phyloP scores from a whole-genome alignment of 768 basidiomycete species.

The Trametes gibbosa region DNA sequence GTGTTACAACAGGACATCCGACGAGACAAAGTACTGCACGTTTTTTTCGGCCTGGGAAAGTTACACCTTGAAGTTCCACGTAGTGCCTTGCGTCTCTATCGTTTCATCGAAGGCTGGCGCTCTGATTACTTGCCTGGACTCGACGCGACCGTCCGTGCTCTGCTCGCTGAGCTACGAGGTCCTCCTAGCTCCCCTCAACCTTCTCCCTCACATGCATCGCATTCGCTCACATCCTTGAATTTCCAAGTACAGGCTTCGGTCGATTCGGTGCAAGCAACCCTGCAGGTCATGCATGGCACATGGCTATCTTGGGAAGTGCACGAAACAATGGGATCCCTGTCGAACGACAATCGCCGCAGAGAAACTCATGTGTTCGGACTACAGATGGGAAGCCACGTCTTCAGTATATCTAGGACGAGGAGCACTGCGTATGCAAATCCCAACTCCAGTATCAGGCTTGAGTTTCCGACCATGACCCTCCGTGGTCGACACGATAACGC shows the following conservation, averaged over 20 bases:
- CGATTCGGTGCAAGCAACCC: constrained; percentile 50
- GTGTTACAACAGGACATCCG: constrained; percentile 46
- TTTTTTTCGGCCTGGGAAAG: constrained; percentile 43
- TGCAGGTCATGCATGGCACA: constrained; percentile 86
- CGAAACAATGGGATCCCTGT: constrained; percentile 45
- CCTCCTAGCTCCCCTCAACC: constrained; percentile 35
- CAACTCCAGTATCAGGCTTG: constrained; percentile 55
- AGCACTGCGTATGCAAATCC: constrained; percentile 31
- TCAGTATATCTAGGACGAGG: constrained; percentile 50
- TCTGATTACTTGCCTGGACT: constrained; percentile 75
- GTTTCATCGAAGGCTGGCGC: constrained; percentile 80
- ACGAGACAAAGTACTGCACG: constrained; percentile 38
- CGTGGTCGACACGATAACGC: constrained; percentile 54
- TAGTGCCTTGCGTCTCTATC: constrained; percentile 75
- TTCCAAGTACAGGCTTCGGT: constrained; percentile 55
- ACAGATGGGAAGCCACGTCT: constrained; percentile 57
- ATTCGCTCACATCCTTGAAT: constrained; percentile 19
- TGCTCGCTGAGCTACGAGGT: constrained; percentile 62
- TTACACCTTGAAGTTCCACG: constrained; percentile 67
- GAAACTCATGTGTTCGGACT: constrained; percentile 54
- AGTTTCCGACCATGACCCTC: constrained; percentile 62
- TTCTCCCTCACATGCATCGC: constrained; percentile 1
- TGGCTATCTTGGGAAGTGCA: constrained; percentile 78
- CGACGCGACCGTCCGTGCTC: constrained; percentile 59
- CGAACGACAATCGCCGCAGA: constrained; percentile 26